phyloP scores from a whole-genome alignment of 148 eudicot genomes.

The Nepenthes gracilis region DNA sequence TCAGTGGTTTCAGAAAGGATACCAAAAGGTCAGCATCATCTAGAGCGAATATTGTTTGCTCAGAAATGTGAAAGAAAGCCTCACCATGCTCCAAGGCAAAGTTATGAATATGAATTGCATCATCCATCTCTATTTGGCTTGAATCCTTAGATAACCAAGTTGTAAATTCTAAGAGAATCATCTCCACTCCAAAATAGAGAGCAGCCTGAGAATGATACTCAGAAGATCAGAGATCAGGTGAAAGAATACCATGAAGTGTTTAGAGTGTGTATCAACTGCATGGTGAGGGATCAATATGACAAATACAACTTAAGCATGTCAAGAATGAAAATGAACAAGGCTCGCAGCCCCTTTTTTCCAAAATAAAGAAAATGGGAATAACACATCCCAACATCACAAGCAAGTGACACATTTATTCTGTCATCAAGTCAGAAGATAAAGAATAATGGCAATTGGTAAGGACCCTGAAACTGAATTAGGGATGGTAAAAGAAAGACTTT shows the following conservation, averaged over 20 bases:
- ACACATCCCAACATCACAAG: too few relatives aligned
- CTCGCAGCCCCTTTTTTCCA: too few relatives aligned
- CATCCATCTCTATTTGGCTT: slow-evolving; percentile 29
- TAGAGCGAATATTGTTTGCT: neutral
- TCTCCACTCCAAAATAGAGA: slow-evolving; percentile 75
- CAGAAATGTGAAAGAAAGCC: slow-evolving; percentile 7
- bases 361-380: too few relatives aligned
- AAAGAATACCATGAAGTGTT: neutral
- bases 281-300: neutral
- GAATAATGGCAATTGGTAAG: too few relatives aligned
- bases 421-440: too few relatives aligned
- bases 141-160: slow-evolving; percentile 39
- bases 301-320: neutral
- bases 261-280: neutral
- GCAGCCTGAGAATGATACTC: slow-evolving; percentile 44
- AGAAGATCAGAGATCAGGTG: neutral
- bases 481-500: too few relatives aligned
- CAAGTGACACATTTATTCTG: too few relatives aligned
- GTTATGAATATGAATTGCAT: slow-evolving; percentile 43
- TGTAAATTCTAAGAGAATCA: slow-evolving; percentile 44
- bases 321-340: too few relatives aligned
- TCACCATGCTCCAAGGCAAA: slow-evolving; percentile 59
- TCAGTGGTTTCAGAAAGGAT: slow-evolving; percentile 13
- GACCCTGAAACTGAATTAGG: too few relatives aligned
- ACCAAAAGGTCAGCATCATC: slow-evolving; percentile 1